Base-by-base conservation (phyloP, 129 eudicot genomes). In the Silybum marianum region DNA sequence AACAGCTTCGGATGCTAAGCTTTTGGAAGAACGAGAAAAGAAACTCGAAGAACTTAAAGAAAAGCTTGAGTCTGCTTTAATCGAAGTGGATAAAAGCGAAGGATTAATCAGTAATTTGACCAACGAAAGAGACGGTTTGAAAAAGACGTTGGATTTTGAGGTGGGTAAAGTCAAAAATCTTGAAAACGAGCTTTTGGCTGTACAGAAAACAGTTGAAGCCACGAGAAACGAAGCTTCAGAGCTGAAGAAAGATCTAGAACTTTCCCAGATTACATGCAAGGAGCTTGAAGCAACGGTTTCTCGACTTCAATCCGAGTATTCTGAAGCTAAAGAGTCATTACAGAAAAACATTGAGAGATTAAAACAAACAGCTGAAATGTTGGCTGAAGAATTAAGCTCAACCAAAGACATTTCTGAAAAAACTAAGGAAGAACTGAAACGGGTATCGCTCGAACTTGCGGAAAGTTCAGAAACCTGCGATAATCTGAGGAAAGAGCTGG, bases 1-100 rank as follows among this genome's bases (percentile, higher is more conserved):
- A 79, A 89, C 90, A 14, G 92, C 91, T 54, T 90, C 88, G 54
- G 90, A 95, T 80, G 91, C 93, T 11, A 85, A 85, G 81, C 75
- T 87, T 65, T 87, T 95, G 89, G 87, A 70, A 67, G 95, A 91
- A 82, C 80, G 65, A 44, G 88, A 79, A 69, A 77, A 82, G 51
- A 75, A 91, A 76, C 48, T 93, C 39, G 67, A 77, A 24, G 78
- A 79, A 83, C 90, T 95, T 68, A 87, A 84, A 82, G 89, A 92
- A 82, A 79, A 89, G 85, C 88, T 93, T 0, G 84, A 82, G 86
- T 70, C 83, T 26, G 78, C 86, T 9, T 44, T 70, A 73, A 73
- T 48, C 11, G 88, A 89, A 84, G 79, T 71, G 74, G 77, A 74
- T 42, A 90, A 26, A 74, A 88, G 75, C 69, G 58, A 91, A 75